These are phyloP conservation scores for Wickerhamomyces strasburgensis DNA, from an alignment of 805 yeast genomes.

Conservation along the genomic window DNA sequence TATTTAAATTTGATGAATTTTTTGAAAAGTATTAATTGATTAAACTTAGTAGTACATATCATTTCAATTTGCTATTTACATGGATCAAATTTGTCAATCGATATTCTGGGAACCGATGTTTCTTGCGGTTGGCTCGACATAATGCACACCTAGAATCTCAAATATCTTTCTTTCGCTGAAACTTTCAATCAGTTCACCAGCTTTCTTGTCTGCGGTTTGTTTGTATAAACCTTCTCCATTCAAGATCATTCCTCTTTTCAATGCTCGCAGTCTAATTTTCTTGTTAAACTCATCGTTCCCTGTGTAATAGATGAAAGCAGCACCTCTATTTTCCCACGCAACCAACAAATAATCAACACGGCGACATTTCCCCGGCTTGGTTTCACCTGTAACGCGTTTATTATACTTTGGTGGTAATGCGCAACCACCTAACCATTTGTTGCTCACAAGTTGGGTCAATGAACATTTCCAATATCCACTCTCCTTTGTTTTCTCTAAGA, in stretches of 20 bases:
- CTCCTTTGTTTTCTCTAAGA: conserved; percentile 24
- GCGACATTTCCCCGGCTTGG: conserved; percentile 36
- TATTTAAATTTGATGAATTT: not conserved
- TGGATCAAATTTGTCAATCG: no score
- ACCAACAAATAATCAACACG: conserved; percentile 48
- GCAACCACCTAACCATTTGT: conserved; percentile 35
- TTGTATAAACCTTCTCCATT: conserved; percentile 41
- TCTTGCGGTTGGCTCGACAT: conserved; percentile 25
- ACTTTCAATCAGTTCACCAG: conserved; percentile 33
- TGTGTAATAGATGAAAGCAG: conserved; percentile 46
- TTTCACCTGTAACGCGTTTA: conserved; percentile 28
- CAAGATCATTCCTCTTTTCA: conserved; percentile 31
- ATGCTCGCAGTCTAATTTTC: conserved; percentile 38
- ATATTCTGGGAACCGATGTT: no score
- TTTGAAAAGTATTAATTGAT: no score
- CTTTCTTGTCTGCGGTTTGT: conserved; percentile 8
- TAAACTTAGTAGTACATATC: no score
- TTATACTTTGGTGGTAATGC: conserved; percentile 23
- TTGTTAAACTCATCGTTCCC: conserved; percentile 52
- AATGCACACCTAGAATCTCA: conserved; percentile 36
- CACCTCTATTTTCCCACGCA: conserved; percentile 42
- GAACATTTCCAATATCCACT: conserved; percentile 26
- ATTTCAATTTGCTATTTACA: no score
- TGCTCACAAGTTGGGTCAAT: conserved; percentile 10
- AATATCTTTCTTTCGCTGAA: conserved; percentile 42